phyloP scores from a whole-genome alignment of 1,139 yeast genomes.

The Lodderomyces pseudojiufengensis region DNA sequence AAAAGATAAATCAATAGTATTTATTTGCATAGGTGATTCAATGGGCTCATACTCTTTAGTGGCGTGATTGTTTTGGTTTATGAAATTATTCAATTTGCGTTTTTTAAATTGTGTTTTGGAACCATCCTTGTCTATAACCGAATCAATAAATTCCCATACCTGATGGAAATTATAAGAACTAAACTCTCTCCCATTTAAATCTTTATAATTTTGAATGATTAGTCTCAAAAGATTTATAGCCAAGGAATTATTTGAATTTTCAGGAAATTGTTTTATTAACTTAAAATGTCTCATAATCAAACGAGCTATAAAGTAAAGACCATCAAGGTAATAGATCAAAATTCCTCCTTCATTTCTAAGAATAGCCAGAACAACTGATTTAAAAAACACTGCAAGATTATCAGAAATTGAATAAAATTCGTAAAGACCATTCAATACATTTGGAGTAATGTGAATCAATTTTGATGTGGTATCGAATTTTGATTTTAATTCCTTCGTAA shows the following conservation, averaged over 20 bases:
- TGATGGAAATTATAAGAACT: slow-evolving; percentile 30
- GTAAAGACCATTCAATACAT: slow-evolving; percentile 31
- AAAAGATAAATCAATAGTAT: slow-evolving; percentile 12
- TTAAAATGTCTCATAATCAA: slow-evolving; percentile 36
- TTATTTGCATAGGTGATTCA: slow-evolving; percentile 37
- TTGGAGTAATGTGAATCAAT: slow-evolving; percentile 36
- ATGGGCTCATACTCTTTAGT: slow-evolving; percentile 17
- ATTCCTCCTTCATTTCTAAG: slow-evolving; percentile 42
- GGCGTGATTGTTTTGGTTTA: no score
- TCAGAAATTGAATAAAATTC: slow-evolving; percentile 31
- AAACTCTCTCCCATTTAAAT: slow-evolving; percentile 30
- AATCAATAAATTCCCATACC: slow-evolving; percentile 38
- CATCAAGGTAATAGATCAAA: slow-evolving; percentile 39
- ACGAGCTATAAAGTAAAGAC: slow-evolving; percentile 34
- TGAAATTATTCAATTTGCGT: not conserved
- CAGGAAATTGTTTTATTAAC: slow-evolving; percentile 34
- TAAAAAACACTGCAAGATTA: slow-evolving; percentile 41
- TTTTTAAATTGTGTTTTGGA: not conserved
- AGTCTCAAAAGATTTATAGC: slow-evolving; percentile 24
- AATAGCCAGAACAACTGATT: slow-evolving; percentile 33
- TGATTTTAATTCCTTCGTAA: slow-evolving; percentile 36
- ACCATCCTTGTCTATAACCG: slow-evolving; percentile 23
- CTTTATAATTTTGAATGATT: slow-evolving; percentile 33
- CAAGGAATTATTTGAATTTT: slow-evolving; percentile 12
- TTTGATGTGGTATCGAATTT: slow-evolving; percentile 30